Evolutionary conservation across 1,284 basidiomycete genomes (phyloP), one percentile per base, ranked within the genome.

Genomic region (Boletus semigastroideus): DNA sequence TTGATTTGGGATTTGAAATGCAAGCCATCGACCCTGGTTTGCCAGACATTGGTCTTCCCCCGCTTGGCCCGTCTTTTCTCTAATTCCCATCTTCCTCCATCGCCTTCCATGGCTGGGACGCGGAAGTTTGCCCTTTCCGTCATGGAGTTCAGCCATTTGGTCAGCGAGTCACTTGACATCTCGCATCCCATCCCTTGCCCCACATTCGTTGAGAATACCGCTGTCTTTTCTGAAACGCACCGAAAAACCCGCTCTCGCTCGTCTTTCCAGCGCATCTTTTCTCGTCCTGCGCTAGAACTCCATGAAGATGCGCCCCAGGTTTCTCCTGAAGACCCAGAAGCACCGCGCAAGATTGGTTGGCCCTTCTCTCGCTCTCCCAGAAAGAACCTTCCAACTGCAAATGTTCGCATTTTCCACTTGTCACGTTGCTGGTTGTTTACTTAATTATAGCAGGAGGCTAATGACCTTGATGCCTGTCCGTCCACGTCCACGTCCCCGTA

Each of bases 71-170:
- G 36, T 28, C 48, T 56, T 48, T 25, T 37, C 19, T 39, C 45
- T 17, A 2, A 27, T 31, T 30, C 34, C 37, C 25, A 39, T 49
- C 17, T 47, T 51, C 33, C 27, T 28, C 31, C 44, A 20, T 38
- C 51, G n/a, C 14, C 48, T 46, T 38, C 47, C 55, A 69, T 69
- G 64, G 56, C 67, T 52, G 58, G 65, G 48, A 52, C 65, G 6
- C 59, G 63, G 30, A 66, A 65, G 36, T 48, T 56, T 48, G 69
- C 67, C 28, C 55, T 68, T 44, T 54, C 68, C 13, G 37, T 71
- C 49, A 66, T 52, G 42, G 69, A 71, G 56, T 70, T 71, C 38
- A 66, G 65, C 52, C 66, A 64, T 51, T 65, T 69, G 54, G 57
- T 69, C 56, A 58, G 56, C 60, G 68, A 67, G 62, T 68, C 68